Conservation (phyloP, 2,329 filamentous ascomycete species). For the Colletotrichum sp. region DNA sequence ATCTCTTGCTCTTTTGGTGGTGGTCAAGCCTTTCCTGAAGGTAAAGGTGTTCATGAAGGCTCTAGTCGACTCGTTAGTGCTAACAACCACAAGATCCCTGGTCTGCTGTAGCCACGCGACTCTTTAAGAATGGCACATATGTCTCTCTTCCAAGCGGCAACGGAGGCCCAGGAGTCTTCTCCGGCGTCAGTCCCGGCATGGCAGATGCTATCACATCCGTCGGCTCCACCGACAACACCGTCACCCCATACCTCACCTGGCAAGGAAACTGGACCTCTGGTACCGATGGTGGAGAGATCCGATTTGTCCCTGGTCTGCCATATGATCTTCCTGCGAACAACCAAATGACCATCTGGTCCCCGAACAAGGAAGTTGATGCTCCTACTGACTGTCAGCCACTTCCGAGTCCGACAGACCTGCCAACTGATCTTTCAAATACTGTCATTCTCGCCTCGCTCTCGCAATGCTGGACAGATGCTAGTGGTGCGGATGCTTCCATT, state of each 20-base stretch:
- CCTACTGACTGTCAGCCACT: not conserved
- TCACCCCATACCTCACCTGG: constrained; percentile 8
- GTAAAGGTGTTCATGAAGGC: not conserved
- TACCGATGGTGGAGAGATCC: constrained; percentile 21
- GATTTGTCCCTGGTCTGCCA: constrained; percentile 5
- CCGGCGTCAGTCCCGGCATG: not conserved
- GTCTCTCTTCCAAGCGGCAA: constrained; percentile 6
- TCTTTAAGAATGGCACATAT: not conserved
- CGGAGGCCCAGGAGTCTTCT: not conserved
- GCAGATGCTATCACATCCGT: constrained; percentile 1
- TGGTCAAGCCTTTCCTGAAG: not conserved
- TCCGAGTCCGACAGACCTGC: not conserved
- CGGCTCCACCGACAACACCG: constrained; percentile 9
- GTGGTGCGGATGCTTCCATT: not conserved
- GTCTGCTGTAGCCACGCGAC: not conserved
- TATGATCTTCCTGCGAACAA: not conserved
- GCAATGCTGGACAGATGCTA: not conserved
- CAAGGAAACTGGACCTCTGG: constrained; percentile 10
- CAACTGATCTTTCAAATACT: not conserved
- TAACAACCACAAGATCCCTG: not conserved
- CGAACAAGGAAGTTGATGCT: not conserved
- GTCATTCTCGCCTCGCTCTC: not conserved
- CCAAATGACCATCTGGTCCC: not conserved
- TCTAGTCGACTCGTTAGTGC: not conserved
- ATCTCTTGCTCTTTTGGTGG: not conserved